phyloP scores from a whole-genome alignment of 1,284 basidiomycete genomes.

The Omphalotus olearius region DNA sequence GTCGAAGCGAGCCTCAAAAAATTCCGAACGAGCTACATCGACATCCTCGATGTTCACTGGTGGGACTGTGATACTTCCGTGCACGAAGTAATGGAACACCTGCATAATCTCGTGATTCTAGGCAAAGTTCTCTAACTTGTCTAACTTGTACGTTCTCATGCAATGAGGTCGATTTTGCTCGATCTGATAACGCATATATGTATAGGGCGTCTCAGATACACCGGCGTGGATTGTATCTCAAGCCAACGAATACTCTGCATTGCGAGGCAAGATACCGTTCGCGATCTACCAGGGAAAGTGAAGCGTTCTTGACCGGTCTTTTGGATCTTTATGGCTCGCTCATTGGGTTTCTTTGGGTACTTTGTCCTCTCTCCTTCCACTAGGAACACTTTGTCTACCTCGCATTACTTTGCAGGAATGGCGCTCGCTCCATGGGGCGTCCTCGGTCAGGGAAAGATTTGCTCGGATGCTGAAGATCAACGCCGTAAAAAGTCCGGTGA shows the following conservation, averaged over 20 bases:
- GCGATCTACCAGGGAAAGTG: conserved; percentile 50
- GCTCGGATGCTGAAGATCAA: conserved; percentile 45
- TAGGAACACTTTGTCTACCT: neutral
- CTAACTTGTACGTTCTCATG: neutral
- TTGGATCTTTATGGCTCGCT: conserved; percentile 53
- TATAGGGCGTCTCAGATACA: conserved; percentile 35
- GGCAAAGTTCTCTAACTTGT: conserved; percentile 19
- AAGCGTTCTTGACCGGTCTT: conserved; percentile 43
- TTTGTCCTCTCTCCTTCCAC: neutral
- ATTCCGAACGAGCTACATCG: conserved; percentile 51
- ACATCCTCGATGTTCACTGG: conserved; percentile 53
- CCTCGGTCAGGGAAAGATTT: conserved; percentile 42
- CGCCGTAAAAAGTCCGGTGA: conserved; percentile 33
- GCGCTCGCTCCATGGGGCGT: conserved; percentile 22
- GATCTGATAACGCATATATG: neutral
- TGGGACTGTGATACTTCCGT: conserved; percentile 50
- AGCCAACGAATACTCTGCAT: conserved; percentile 39
- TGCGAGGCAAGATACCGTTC: conserved; percentile 45
- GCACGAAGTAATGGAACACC: conserved; percentile 50
- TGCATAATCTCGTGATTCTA: conserved; percentile 38
- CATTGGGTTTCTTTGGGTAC: conserved; percentile 41
- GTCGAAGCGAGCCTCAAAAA: conserved; percentile 48
- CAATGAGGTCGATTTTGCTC: neutral
- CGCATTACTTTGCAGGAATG: neutral
- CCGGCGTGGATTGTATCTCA: conserved; percentile 41